Base-by-base conservation (phyloP, 192 early-diverging fungal genomes). In the Umbelopsis vinacea region DNA sequence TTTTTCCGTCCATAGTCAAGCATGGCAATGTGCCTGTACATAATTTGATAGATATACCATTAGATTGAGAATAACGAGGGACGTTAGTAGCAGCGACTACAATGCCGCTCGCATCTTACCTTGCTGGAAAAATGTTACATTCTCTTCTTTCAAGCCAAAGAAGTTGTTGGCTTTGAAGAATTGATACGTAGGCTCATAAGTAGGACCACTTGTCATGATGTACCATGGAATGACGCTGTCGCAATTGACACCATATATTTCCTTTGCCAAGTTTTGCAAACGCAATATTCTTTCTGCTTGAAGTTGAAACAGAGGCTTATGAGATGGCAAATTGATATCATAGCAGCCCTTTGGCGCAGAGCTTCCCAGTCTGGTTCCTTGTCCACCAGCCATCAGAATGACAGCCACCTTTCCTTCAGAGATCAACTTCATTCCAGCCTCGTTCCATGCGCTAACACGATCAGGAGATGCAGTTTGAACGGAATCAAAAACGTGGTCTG, bases 141-240 rank as follows among this genome's bases (percentile, higher is more conserved):
- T 96, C 52, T 91, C 84, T 35, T 78, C 70, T 46, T 89, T 80
- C 45, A 99, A 81, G 24, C 97, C 97, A 90, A 97, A 99, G 85
- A 87, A 98, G 63, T 88, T 81, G 78, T 94, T 66, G 50, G 92
- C 77, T 63, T 87, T 84, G 83, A 99, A 99, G 80, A 88, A 93
- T 14, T 76, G 67, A 50, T 88, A 87, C 15, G 97, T 97, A 19
- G 94, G 89, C 1, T 67, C 80, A 60, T 91, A 86, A 22, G 97
- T 99, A 19, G 97, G 97, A 9, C 93, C 97, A 47, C 94, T 96
- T 53, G 95, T 96, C 97, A 99, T 99, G 75, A 99, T 89, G 79
- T 97, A 97, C 97, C 97, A 99, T 9, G 97, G 96, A 68, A 99
- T 95, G 24, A 90, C 84, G 15, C 57, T 37, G 11, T 63, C 35